phyloP scores from a whole-genome alignment of 2,329 filamentous ascomycete species.

The Phaeosphaeria sp. region DNA sequence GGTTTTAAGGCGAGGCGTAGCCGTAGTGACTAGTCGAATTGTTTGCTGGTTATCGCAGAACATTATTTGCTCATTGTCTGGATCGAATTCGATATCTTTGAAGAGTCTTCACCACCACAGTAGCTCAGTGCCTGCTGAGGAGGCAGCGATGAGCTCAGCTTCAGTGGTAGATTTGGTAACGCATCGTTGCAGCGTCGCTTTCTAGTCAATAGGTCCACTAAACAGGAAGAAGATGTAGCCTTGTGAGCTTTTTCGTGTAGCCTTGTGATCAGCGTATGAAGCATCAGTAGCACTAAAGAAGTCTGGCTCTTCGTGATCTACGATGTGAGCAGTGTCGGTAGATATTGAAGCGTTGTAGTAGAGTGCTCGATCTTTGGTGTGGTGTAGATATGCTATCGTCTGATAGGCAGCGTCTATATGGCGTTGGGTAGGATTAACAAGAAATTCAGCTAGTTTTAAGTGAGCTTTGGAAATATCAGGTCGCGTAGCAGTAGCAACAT shows the following conservation, averaged over 20 bases:
- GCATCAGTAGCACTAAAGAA: constrained; percentile 27
- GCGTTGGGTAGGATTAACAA: constrained; percentile 18
- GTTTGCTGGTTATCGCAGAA: constrained; percentile 19
- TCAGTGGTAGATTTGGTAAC: constrained; percentile 25
- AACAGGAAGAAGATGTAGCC: constrained; percentile 31
- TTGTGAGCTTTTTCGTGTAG: constrained; percentile 16
- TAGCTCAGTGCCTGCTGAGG: constrained; percentile 6
- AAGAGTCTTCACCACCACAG: constrained; percentile 18
- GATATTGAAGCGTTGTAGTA: constrained; percentile 8
- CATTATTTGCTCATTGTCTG: background rate
- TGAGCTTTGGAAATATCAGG: constrained; percentile 23
- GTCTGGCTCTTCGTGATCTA: constrained; percentile 3
- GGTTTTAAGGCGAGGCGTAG: constrained; percentile 7
- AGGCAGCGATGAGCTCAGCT: constrained; percentile 20
- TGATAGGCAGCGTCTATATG: constrained; percentile 21
- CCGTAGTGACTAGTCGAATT: constrained; percentile 1
- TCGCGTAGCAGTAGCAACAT: constrained; percentile 14
- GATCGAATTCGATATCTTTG: constrained; percentile 13
- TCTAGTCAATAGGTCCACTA: constrained; percentile 18
- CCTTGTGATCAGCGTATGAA: constrained; percentile 21
- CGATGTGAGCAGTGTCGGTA: background rate
- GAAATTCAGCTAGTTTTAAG: constrained; percentile 19
- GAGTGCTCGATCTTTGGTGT: constrained; percentile 10
- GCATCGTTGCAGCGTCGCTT: constrained; percentile 10
- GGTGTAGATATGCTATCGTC: constrained; percentile 13